Conservation (phyloP, 1,284 basidiomycete genomes). For the Fomitopsis schrenkii region DNA sequence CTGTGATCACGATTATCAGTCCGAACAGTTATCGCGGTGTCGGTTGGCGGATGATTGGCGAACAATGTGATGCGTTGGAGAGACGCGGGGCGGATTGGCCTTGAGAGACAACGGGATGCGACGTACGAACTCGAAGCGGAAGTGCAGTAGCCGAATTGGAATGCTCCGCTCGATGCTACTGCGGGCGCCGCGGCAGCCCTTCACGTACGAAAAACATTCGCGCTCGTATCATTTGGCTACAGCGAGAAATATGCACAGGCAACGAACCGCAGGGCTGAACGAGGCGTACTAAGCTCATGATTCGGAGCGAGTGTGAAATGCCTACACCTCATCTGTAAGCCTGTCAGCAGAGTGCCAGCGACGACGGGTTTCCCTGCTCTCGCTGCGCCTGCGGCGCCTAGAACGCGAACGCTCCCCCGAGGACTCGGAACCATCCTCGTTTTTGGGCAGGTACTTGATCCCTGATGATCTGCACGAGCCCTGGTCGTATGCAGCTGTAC, state of each 20-base stretch:
- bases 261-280: too few relatives aligned
- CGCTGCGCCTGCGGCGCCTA: neutral
- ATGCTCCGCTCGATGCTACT: neutral
- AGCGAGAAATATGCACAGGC: too few relatives aligned
- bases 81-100: neutral
- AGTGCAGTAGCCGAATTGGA: neutral
- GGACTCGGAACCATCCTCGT: neutral
- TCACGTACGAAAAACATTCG: neutral
- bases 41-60: too few relatives aligned
- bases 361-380: neutral
- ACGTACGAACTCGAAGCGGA: neutral
- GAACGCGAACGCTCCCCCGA: neutral
- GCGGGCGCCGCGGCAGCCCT: neutral
- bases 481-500: conserved; percentile 45
- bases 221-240: too few relatives aligned
- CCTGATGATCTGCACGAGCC: conserved; percentile 52
- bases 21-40: too few relatives aligned
- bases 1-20: too few relatives aligned
- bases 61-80: neutral
- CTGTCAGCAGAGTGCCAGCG: neutral
- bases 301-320: neutral
- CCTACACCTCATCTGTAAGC: neutral
- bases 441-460: conserved; percentile 54
- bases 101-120: neutral
- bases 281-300: neutral